phyloP scores from a whole-genome alignment of 345 rosid species.

The Rhodomyrtus tomentosa region DNA sequence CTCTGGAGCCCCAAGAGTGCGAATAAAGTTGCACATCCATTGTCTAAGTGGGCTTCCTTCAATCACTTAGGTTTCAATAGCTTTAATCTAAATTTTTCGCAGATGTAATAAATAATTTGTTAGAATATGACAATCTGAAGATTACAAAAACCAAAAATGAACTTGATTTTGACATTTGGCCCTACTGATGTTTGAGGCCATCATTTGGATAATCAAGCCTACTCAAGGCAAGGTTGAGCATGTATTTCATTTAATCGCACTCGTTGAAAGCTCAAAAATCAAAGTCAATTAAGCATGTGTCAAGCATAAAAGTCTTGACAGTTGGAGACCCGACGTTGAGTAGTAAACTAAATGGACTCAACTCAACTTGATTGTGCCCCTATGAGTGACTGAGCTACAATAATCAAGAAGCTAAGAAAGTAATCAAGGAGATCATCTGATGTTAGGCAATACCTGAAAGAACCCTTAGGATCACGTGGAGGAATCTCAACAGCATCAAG shows the following conservation, averaged over 20 bases:
- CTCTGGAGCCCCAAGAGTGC: not conserved
- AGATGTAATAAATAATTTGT: not conserved
- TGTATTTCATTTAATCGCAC: not conserved
- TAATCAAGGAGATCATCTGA: not conserved
- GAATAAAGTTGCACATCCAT: not conserved
- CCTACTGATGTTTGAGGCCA: not conserved
- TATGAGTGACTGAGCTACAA: not conserved
- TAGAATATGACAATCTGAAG: not conserved
- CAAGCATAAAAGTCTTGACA: not conserved
- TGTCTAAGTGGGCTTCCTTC: not conserved
- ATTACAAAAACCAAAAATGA: not conserved
- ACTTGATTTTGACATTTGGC: not conserved
- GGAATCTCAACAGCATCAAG: conserved; percentile 78
- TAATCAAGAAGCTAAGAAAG: not conserved
- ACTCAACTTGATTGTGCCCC: not conserved
- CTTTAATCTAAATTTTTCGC: not conserved
- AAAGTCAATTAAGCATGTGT: not conserved
- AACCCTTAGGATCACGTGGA: conserved; percentile 85
- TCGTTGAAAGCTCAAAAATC: not conserved
- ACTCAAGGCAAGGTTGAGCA: not conserved
- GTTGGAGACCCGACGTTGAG: not conserved
- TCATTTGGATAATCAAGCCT: not conserved
- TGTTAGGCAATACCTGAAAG: conserved; percentile 73
- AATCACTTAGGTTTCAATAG: not conserved
- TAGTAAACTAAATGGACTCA: not conserved